Evolutionary conservation across 2,329 filamentous ascomycete genomes (phyloP), one percentile per base, ranked within the genome.

Genomic region (Fusarium algeriense): DNA sequence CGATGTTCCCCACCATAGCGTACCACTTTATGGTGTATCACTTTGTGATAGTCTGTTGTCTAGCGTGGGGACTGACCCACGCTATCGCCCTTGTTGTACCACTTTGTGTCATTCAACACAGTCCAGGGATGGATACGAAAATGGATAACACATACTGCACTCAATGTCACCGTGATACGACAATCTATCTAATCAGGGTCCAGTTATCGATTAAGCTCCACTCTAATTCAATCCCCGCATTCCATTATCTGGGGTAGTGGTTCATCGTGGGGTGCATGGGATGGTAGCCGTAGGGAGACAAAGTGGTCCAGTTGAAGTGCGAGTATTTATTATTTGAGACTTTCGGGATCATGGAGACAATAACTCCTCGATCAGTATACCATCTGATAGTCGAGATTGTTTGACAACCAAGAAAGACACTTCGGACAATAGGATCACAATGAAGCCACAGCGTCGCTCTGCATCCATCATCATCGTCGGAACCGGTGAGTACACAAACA

Each of bases 311-410:
- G 11, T 12, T 8, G 0, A 11, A 10, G 44, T 1, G 9, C 3
- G 6, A 20, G 10, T 8, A 7, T 9, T 7, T 10, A 14, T 1
- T 49, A 49, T 23, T 5, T 23, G 32, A 34, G 30, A 9, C 10
- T 14, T 6, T 7, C 14, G 9, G 1, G 4, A 10, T 0, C 5
- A 10, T 0, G n/a, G 12, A 14, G 13, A 3, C 3, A 7, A 3
- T 14, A 5, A 30, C 6, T 12, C 5, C 12, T 14, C 17, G 19
- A 2, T n/a, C 19, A 1, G 19, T 19, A n/a, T n/a, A 38, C 37
- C 37, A n/a, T n/a, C 12, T 14, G 14, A 17, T 2, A n/a, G 9
- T 30, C 30, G 30, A 30, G 7, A 30, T 11, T 30, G 30, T 11
- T 30, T 11, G 30, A 11, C 30, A 30, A 30, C 7, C 30, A 30